These are phyloP conservation scores for Prunus campanulata DNA, from an alignment of 306 rosid species.

Conservation along the genomic window DNA sequence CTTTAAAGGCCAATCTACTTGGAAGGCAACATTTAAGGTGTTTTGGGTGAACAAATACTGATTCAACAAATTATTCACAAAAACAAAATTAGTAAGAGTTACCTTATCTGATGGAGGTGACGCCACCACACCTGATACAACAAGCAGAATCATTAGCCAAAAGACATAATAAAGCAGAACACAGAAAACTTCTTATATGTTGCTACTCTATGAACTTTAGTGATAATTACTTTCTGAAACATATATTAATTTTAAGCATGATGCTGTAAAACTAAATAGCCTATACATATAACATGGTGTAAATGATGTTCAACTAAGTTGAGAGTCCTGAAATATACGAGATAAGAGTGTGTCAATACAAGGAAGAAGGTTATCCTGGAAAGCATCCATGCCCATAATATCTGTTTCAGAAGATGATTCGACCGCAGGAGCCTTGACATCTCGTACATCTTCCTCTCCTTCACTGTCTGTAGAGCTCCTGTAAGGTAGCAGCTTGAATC, in stretches of 20 bases:
- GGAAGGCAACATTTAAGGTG: neutral
- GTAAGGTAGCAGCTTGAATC: conserved; percentile 47
- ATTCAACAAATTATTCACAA: conserved; percentile 15
- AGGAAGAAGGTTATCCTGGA: conserved; percentile 44
- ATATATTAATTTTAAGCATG: neutral
- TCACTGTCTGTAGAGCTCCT: conserved; percentile 37
- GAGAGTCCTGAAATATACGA: neutral
- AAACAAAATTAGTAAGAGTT: conserved; percentile 25
- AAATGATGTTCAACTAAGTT: conserved; percentile 3
- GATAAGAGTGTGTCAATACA: conserved; percentile 41
- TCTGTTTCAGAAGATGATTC: conserved; percentile 79
- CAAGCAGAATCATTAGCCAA: conserved; percentile 29
- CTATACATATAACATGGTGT: neutral
- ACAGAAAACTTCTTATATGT: conserved; percentile 14
- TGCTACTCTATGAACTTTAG: conserved; percentile 14
- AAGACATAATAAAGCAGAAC: conserved; percentile 5
- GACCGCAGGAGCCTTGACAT: conserved; percentile 28
- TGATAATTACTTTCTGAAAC: conserved; percentile 13
- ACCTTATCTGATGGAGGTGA: conserved; percentile 55
- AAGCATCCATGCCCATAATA: conserved; percentile 61
- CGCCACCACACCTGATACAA: conserved; percentile 50
- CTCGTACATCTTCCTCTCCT: conserved; percentile 35
- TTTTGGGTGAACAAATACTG: neutral
- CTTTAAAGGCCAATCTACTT: conserved; percentile 18
- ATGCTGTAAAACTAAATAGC: neutral